Percentiles rank a stretch among this genome's conserved stretches.
These are phyloP conservation scores for Inga laurina DNA, from an alignment of 306 rosid genomes.

Conservation along the genomic window DNA sequence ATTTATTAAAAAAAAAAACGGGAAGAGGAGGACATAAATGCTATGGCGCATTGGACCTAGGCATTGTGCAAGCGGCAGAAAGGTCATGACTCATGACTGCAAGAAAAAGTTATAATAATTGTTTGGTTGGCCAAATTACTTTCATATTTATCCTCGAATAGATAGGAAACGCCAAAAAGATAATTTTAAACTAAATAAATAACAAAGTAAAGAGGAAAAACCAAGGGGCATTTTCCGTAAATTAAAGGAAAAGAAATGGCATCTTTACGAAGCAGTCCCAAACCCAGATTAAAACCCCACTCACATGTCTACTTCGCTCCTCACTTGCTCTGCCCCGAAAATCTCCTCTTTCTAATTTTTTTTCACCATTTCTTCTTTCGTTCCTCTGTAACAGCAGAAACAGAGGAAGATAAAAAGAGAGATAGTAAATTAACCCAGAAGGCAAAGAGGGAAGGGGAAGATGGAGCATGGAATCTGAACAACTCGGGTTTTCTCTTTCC, in stretches of 20 bases:
- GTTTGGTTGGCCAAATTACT: neutral
- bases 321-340: slow-evolving; percentile 36
- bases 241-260: slow-evolving; percentile 32
- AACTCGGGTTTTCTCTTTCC: neutral
- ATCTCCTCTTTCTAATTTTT: neutral
- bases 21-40: neutral
- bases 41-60: neutral
- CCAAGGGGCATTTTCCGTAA: slow-evolving; percentile 42
- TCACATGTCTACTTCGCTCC: slow-evolving; percentile 37
- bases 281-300: slow-evolving; percentile 47
- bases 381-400: slow-evolving; percentile 55
- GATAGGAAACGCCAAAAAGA: slow-evolving; percentile 20
- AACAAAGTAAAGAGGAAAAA: neutral
- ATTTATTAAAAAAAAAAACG: neutral
- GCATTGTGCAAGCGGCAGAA: slow-evolving; percentile 9
- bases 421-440: slow-evolving; percentile 22
- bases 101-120: neutral
- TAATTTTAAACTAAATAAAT: neutral
- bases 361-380: neutral
- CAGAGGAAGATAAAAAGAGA: slow-evolving; percentile 50
- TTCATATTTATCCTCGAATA: slow-evolving; percentile 19
- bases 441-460: slow-evolving; percentile 2
- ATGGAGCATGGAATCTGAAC: slow-evolving; percentile 45
- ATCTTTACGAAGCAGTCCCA: neutral
- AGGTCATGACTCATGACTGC: neutral